A percentile compares a stretch with the other conserved stretches of the same genome.
Conservation (phyloP, 371 early-diverging fungal species). For the Globomyces sp. region DNA sequence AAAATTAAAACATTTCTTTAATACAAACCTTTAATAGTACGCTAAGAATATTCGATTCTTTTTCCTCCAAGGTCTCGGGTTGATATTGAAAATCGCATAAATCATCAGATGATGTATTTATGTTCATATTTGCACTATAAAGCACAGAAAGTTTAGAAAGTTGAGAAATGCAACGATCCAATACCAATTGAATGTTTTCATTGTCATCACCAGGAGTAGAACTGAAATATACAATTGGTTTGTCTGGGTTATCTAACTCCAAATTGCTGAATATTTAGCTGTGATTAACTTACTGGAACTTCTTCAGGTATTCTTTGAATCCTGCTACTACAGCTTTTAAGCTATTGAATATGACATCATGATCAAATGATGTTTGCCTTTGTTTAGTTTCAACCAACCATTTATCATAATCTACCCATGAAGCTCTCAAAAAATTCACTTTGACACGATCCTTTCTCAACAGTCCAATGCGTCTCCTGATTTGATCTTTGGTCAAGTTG, state of each 20-base stretch:
- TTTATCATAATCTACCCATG: background rate
- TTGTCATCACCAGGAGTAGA: too few relatives aligned
- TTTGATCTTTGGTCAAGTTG: background rate
- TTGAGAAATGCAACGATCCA: background rate
- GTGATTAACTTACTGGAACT: background rate
- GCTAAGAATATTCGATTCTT: background rate
- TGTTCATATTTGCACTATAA: background rate
- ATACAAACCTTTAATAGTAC: too few relatives aligned
- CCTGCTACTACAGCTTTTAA: background rate
- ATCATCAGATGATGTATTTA: background rate
- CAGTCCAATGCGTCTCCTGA: background rate
- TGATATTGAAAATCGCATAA: background rate
- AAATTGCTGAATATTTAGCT: background rate
- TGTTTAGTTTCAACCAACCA: background rate
- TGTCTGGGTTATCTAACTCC: too few relatives aligned
- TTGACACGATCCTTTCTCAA: background rate
- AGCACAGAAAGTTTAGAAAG: background rate
- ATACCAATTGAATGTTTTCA: background rate
- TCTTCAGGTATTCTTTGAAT: background rate
- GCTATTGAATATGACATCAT: background rate
- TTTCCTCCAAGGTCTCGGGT: background rate
- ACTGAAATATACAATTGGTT: too few relatives aligned
- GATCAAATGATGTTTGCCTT: background rate
- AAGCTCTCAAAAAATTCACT: background rate
- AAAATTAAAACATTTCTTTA: background rate